Evolutionary conservation across 306 rosid genomes (phyloP), one percentile per base, ranked within the genome.

Genomic region (Gastrolobium villosum): DNA sequence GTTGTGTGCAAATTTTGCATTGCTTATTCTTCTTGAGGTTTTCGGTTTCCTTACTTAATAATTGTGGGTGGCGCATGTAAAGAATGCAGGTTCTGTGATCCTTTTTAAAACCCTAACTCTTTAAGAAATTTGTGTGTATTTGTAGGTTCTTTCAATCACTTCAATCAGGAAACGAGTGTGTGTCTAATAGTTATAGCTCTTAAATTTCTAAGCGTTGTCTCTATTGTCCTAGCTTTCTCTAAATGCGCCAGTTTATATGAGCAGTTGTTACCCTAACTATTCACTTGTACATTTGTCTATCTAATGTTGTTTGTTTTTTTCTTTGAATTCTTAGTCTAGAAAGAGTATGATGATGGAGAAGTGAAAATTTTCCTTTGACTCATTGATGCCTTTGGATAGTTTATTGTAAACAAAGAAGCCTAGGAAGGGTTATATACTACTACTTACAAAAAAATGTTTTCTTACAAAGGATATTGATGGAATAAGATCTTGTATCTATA

Each of bases 11-110:
- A 44, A 56, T 56, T 34, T 10, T 15, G 7, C 6, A 4, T 39
- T 77, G 75, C 81, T 54, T 77, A 75, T 53, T 52, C 41, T 39
- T 3, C 7, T 0, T 34, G 32, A 53, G 56, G 15, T 31, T 66
- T 55, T 53, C 0, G 8, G 13, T 46, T 31, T 46, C 55, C 6
- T 31, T 13, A 59, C 59, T 68, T 46, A 28, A 43, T 43, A 11
- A 28, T 43, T 3, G 7, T 63, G 6, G 31, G 7, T 55, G 59
- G 3, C 1, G 3, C n/a, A 66, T 65, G 56, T 65, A 28, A 28
- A n/a, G 1, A 54, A 5, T 14, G 1, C n/a, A 54, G 1, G 1
- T 10, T 48, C 14, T 49, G 6, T 74, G 36, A 53, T 20, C 26
- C 26, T 20, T 20, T 39, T 30, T 72, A 35, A 35, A 32, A 7